Evolutionary conservation across 495 filamentous ascomycete genomes (phyloP), one percentile per base, ranked within the genome.

Genomic region (Cladorrhinum samala): DNA sequence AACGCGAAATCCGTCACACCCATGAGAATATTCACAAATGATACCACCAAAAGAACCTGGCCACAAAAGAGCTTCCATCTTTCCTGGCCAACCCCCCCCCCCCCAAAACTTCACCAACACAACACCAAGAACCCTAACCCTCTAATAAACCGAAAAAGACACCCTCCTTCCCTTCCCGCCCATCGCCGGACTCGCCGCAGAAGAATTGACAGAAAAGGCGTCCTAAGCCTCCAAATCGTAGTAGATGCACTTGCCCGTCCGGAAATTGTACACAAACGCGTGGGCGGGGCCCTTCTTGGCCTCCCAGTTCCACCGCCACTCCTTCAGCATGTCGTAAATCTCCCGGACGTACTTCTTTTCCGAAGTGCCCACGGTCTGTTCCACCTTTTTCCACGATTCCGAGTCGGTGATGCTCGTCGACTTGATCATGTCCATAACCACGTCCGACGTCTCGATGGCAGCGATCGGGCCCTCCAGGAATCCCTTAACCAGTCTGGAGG

Each of bases 291-390:
- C 77, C 45, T 72, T 70, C 52, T 75, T 54, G 53, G 72, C 77
- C 62, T 87, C 79, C 53, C 76, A 77, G 38, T 80, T 80, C 65
- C 84, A 71, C 42, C 73, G 62, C 72, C 72, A 77, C 40, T 78
- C 78, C 9, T 66, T 64, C 17, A 98, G 75, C 58, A 96, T 72
- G 40, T 89, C 87, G 60, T 93, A 87, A 38, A 97, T 76, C 62
- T 96, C 88, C 40, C 81, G 76, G n/a, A 96, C 73, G 62, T 97
- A 97, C 61, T 86, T 83, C 47, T 89, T 81, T 66, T 98, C 93
- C 2, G 76, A 80, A 37, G 86, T 78, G 6, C 85, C 83, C 5
- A 87, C 84, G 38, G 76, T 81, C 63, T 96, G 90, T 52, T 91
- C 87, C 14, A 89, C 83, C 43, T 73, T 77, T 21, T 87, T 83